Conservation (phyloP, 768 basidiomycete genomes). For the Thelephora aurantiotincta region DNA sequence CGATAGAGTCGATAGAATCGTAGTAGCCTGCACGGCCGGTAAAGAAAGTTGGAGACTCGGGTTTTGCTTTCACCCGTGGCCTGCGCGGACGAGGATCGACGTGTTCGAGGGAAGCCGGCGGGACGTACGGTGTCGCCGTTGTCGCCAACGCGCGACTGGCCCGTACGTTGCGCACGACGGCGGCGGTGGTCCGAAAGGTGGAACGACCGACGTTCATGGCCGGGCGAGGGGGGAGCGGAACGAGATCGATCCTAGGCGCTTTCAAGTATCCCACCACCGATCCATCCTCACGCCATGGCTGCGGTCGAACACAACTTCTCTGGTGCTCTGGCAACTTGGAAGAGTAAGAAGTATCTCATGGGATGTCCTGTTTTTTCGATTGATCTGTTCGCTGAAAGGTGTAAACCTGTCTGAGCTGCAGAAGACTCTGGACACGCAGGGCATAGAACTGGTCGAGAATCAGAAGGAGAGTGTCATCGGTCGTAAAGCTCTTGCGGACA, state of each 20-base stretch:
- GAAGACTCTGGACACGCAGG: slow-evolving; percentile 84
- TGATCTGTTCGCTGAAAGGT: slow-evolving; percentile 27
- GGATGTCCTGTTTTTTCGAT: not conserved
- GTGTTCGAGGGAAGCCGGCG: slow-evolving; percentile 15
- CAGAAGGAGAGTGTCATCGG: slow-evolving; percentile 96
- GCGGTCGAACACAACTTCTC: slow-evolving; percentile 72
- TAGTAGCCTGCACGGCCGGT: slow-evolving; percentile 65
- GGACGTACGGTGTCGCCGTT: slow-evolving; percentile 16
- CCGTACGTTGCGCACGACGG: not conserved
- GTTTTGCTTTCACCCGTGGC: slow-evolving; percentile 17
- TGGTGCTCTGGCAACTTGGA: slow-evolving; percentile 87
- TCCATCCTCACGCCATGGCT: not conserved
- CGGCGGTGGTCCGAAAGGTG: slow-evolving; percentile 3
- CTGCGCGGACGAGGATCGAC: slow-evolving; percentile 2
- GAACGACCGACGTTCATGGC: slow-evolving; percentile 1
- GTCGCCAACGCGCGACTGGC: slow-evolving; percentile 5
- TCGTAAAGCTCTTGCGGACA: slow-evolving; percentile 86
- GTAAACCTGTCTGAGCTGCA: slow-evolving; percentile 85
- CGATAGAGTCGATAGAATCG: slow-evolving; percentile 55
- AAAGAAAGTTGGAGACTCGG: slow-evolving; percentile 70
- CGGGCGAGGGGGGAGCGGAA: no score
- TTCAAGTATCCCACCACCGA: not conserved
- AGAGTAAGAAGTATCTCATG: slow-evolving; percentile 35
- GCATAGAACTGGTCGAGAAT: slow-evolving; percentile 92
- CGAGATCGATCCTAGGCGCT: not conserved